Conservation (phyloP, 1,139 yeast species). For the Debaryomyces psychrophilus region DNA sequence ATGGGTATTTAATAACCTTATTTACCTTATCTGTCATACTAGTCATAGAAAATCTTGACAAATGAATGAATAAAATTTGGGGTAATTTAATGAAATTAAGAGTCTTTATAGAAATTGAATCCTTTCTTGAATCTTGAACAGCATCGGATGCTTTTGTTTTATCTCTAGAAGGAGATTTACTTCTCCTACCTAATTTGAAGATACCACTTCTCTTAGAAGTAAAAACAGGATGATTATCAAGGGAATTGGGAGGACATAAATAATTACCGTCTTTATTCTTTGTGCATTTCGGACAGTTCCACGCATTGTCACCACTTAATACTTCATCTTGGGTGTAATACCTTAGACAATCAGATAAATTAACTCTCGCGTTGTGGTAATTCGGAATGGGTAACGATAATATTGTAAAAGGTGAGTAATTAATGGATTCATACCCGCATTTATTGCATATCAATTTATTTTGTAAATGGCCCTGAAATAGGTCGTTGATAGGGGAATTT, state of each 20-base stretch:
- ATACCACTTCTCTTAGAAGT: conserved; percentile 36
- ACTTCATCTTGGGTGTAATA: conserved; percentile 71
- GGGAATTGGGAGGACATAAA: conserved; percentile 14
- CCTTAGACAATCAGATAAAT: conserved; percentile 63
- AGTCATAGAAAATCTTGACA: conserved; percentile 60
- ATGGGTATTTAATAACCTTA: conserved; percentile 57
- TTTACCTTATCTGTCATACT: conserved; percentile 59
- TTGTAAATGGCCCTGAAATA: conserved; percentile 71
- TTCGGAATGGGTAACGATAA: conserved; percentile 69
- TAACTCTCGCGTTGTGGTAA: conserved; percentile 31
- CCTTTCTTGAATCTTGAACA: conserved; percentile 2
- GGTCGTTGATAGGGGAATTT: conserved; percentile 63
- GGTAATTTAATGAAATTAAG: conserved; percentile 68
- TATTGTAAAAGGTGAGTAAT: conserved; percentile 63
- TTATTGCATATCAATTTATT: conserved; percentile 62
- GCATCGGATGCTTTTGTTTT: conserved; percentile 12
- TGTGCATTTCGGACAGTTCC: conserved; percentile 77
- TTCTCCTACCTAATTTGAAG: conserved; percentile 38
- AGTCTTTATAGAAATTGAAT: conserved; percentile 50
- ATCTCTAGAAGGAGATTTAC: conserved; percentile 38
- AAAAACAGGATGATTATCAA: conserved; percentile 46
- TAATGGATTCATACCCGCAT: conserved; percentile 62
- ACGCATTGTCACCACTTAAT: conserved; percentile 71
- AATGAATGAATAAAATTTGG: conserved; percentile 62
- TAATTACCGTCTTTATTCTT: conserved; percentile 26